phyloP scores from a whole-genome alignment of 2,329 filamentous ascomycete species.

The Neonectria ditissima region DNA sequence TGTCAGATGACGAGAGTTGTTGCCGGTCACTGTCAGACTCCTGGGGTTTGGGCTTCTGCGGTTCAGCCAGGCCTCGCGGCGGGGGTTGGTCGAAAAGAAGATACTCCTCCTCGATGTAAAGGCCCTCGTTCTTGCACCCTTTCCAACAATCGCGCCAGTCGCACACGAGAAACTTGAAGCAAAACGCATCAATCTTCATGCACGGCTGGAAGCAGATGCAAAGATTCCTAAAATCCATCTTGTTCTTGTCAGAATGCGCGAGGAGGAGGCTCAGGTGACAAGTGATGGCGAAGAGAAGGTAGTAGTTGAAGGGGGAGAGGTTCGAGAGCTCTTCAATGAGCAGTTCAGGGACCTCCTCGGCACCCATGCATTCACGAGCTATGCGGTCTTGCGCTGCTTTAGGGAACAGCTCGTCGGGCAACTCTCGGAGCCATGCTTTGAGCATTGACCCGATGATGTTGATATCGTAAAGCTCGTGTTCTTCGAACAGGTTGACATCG shows the following conservation, averaged over 20 bases:
- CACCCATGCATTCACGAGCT: conserved; percentile 80
- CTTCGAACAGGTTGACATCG: conserved; percentile 91
- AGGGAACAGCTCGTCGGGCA: conserved; percentile 95
- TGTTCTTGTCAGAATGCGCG: conserved; percentile 94
- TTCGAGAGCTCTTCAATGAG: conserved; percentile 93
- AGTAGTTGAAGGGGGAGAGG: conserved; percentile 97
- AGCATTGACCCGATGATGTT: conserved; percentile 97
- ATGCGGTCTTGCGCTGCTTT: conserved; percentile 85
- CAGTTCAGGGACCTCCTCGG: conserved; percentile 84
- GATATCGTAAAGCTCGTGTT: conserved; percentile 91
- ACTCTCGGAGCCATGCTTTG: conserved; percentile 93
- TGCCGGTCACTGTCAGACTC: conserved; percentile 38
- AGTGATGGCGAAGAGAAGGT: conserved; percentile 95
- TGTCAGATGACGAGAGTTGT: conserved; percentile 71
- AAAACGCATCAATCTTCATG: conserved; percentile 95
- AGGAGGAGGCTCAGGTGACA: conserved; percentile 93
- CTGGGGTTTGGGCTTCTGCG: conserved; percentile 46
- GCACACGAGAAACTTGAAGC: conserved; percentile 94
- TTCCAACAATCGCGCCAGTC: conserved; percentile 98
- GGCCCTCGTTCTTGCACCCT: conserved; percentile 90
- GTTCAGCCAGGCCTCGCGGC: conserved; percentile 60
- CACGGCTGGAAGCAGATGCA: conserved; percentile 98
- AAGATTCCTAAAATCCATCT: conserved; percentile 96
- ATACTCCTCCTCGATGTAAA: conserved; percentile 79
- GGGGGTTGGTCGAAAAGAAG: conserved; percentile 68